Conservation (phyloP, 2,329 filamentous ascomycete genomes). For the Lasiodiplodia theobromae region DNA sequence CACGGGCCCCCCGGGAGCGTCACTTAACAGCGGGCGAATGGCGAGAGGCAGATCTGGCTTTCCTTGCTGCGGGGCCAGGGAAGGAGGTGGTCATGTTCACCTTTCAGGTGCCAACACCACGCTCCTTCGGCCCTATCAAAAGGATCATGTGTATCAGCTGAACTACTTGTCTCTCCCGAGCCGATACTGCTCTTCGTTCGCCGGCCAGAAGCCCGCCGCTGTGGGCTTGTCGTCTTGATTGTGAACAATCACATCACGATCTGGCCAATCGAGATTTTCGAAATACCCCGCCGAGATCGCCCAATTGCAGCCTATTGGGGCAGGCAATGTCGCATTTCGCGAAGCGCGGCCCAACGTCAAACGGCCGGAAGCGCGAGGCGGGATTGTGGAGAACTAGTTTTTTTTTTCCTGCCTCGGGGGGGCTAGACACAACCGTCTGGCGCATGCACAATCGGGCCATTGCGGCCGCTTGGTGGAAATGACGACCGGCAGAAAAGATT, state of each 20-base stretch:
- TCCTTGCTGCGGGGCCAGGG: background rate
- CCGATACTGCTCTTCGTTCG: background rate
- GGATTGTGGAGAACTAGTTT: conserved; percentile 9
- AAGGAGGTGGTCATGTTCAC: background rate
- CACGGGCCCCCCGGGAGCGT: background rate
- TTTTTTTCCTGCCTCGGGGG: background rate
- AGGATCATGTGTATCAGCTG: background rate
- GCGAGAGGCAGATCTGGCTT: background rate
- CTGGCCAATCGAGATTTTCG: background rate
- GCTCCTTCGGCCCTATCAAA: background rate
- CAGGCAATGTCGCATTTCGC: background rate
- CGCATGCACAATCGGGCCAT: conserved; percentile 9
- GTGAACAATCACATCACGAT: background rate
- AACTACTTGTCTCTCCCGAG: background rate
- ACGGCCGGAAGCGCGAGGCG: background rate
- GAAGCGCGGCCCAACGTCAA: conserved; percentile 1
- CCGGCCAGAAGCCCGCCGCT: conserved; percentile 7
- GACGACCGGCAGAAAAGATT: conserved; percentile 11
- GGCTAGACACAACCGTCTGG: conserved; percentile 2
- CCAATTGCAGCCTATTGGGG: background rate
- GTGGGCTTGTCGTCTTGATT: background rate
- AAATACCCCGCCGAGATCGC: background rate
- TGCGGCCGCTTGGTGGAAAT: conserved; percentile 12
- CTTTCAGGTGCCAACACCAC: background rate
- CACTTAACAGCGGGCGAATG: conserved; percentile 1